Evolutionary conservation across 208 protist genomes (phyloP), one percentile per base, ranked within the genome.

Genomic region (Acanthamoeba healyi): DNA sequence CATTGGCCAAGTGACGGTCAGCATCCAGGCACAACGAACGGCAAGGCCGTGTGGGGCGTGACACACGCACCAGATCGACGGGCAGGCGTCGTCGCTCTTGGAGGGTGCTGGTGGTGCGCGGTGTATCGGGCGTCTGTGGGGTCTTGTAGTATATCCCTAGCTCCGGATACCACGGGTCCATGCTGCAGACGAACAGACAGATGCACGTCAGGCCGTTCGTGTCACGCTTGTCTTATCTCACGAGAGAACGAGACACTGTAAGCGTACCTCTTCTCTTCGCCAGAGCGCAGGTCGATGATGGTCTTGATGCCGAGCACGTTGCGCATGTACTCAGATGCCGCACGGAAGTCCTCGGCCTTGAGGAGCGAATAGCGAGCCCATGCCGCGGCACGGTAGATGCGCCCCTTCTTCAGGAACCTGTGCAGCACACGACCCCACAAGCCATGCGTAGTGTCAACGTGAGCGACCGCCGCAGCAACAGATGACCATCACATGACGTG

Each of bases 231-330:
- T n/a, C n/a, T n/a, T n/a, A n/a, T n/a, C n/a, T n/a, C n/a, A n/a
- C n/a, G n/a, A n/a, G n/a, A n/a, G n/a, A n/a, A n/a, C n/a, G n/a
- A n/a, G n/a, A n/a, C n/a, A n/a, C n/a, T n/a, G n/a, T n/a, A n/a
- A n/a, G n/a, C n/a, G n/a, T n/a, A 93, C 87, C 40, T 93, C 34
- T 79, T 93, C n/a, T 93, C 87, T 56, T 93, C 63, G 19, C 12
- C 65, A 1, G 87, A 81, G 34, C 87, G 87, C 3, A 93, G 65
- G 87, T 93, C 87, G 29, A 93, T 51, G 63, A 93, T 72, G 51
- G 87, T 93, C 24, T 58, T 46, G 65, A 93, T 79, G 61, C 87
- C 40, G 17, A 93, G 51, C 15, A n/a, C 61, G 24, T 77, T 26
- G 10, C 44, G 22, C 58, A 70, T 19, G 58, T 56, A 79, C 3